phyloP scores from a whole-genome alignment of 768 basidiomycete genomes.

The Pisolithus marmoratus region DNA sequence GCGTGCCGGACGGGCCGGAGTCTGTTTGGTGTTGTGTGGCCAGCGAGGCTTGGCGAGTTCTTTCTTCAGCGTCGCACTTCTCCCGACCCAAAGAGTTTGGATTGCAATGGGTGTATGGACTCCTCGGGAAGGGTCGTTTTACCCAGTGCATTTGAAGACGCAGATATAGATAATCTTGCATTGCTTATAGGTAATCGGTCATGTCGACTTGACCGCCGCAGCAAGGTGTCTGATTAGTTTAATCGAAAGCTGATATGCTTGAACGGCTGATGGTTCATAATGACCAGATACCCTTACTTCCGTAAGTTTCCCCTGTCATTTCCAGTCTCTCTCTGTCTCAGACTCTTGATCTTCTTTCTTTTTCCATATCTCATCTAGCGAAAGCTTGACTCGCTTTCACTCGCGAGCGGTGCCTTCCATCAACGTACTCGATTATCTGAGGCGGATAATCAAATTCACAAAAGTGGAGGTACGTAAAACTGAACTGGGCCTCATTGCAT shows the following conservation, averaged over 20 bases:
- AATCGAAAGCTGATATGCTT: conserved; percentile 83
- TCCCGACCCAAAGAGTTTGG: conserved; percentile 22
- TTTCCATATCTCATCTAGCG: conserved; percentile 38
- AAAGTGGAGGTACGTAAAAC: conserved; percentile 77
- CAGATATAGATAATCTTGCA: conserved; percentile 76
- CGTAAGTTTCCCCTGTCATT: conserved; percentile 43
- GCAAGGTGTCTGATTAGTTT: conserved; percentile 12
- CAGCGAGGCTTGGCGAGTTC: not conserved
- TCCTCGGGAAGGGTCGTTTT: conserved; percentile 70
- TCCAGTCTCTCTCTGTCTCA: conserved; percentile 3
- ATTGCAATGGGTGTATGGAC: conserved; percentile 80
- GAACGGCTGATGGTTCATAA: conserved; percentile 93
- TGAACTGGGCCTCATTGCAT: conserved; percentile 3
- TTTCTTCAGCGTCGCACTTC: not conserved
- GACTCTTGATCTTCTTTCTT: conserved; percentile 12
- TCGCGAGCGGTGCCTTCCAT: conserved; percentile 88
- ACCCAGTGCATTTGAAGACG: conserved; percentile 80
- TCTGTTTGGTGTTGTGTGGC: conserved; percentile 35
- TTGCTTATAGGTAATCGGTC: conserved; percentile 74
- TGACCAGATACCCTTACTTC: conserved; percentile 87
- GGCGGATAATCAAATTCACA: conserved; percentile 90
- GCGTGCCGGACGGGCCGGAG: conserved; percentile 13
- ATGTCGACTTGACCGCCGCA: conserved; percentile 14
- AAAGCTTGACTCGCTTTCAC: conserved; percentile 93
- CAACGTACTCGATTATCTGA: conserved; percentile 85